phyloP scores from a whole-genome alignment of 139 green algal species.

The Astrephomene gubernaculifera region DNA sequence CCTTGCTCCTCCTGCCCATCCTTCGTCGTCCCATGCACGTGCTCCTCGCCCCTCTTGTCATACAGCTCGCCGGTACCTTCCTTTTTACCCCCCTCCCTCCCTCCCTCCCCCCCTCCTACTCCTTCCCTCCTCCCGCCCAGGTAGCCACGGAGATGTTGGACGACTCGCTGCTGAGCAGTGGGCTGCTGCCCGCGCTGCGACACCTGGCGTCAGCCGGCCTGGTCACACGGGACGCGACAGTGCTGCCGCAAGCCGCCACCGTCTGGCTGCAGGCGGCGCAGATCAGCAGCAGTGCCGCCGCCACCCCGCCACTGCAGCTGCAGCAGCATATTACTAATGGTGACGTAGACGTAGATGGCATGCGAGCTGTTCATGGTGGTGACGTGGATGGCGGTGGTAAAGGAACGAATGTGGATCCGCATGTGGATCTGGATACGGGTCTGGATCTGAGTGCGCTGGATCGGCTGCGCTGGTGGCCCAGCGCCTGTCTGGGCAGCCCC shows the following conservation, averaged over 20 bases:
- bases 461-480: conserved; percentile 35
- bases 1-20: background rate
- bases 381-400: too few species aligned
- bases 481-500: conserved; percentile 30
- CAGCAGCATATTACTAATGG: too few species aligned
- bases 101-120: conserved; percentile 54
- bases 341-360: too few species aligned
- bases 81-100: background rate
- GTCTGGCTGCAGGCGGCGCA: conserved; percentile 71
- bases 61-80: too few species aligned
- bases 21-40: too few species aligned
- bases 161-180: conserved; percentile 59
- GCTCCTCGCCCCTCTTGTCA: too few species aligned
- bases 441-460: conserved; percentile 22
- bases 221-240: conserved; percentile 59
- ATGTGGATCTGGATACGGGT: too few species aligned
- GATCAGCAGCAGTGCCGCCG: background rate
- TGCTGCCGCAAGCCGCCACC: conserved; percentile 76
- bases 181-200: conserved; percentile 42
- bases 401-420: too few species aligned
- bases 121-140: conserved; percentile 50
- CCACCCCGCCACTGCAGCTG: too few species aligned
- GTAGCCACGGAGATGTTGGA: conserved; percentile 78
- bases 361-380: too few species aligned
- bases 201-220: conserved; percentile 56